A percentile compares a stretch with the other conserved stretches of the same genome.
Conservation (phyloP, 208 protist genomes). For the Trypanosoma avium region DNA sequence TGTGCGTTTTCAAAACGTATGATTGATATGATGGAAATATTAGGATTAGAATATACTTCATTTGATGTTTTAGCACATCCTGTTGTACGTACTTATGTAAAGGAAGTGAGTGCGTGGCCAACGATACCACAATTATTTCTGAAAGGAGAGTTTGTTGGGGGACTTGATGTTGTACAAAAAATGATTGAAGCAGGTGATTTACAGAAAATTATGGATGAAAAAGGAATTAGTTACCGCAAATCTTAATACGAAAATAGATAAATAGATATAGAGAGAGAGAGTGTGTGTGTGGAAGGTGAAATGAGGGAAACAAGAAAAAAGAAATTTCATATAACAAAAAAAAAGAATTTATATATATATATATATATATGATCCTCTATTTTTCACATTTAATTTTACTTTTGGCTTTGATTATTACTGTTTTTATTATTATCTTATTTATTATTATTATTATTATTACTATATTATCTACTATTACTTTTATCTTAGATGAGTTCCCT, state of each 20-base stretch:
- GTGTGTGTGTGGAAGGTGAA: constrained; percentile 1
- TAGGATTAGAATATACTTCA: constrained; percentile 91
- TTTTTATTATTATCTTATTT: constrained; percentile 31
- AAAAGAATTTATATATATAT: too few species aligned
- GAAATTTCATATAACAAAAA: too few species aligned
- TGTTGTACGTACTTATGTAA: constrained; percentile 92
- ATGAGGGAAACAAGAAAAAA: neutral
- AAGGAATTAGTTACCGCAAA: constrained; percentile 76
- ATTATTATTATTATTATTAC: too few species aligned
- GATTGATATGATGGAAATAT: constrained; percentile 89
- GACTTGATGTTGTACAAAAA: constrained; percentile 93
- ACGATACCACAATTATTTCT: constrained; percentile 97
- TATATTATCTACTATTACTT: too few species aligned
- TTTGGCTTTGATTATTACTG: constrained; percentile 15
- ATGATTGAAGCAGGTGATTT: constrained; percentile 88
- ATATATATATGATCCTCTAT: neutral
- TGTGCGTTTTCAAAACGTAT: constrained; percentile 96
- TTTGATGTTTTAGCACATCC: constrained; percentile 94
- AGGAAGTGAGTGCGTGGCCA: constrained; percentile 95
- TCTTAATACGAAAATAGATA: constrained; percentile 20
- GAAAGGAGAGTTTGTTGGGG: constrained; percentile 95
- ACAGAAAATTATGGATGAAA: constrained; percentile 79
- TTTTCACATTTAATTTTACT: constrained; percentile 2
- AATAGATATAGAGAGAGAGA: neutral
- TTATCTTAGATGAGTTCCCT: too few species aligned